Conservation (phyloP, 1,139 yeast genomes). For the Candida sojae region DNA sequence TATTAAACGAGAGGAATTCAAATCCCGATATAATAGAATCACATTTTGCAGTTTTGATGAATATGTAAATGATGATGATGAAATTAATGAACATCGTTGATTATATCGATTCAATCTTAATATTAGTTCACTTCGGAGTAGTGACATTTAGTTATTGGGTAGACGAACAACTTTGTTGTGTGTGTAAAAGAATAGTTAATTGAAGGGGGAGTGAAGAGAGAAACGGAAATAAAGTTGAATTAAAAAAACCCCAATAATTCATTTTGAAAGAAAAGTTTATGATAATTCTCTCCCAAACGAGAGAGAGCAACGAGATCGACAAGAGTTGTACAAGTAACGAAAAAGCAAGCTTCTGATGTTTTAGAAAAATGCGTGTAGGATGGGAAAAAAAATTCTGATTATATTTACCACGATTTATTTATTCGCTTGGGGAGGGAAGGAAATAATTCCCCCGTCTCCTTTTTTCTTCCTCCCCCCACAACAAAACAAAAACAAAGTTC, state of each 20-base stretch:
- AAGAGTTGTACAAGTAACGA: neutral
- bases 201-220: neutral
- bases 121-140: conserved; percentile 1
- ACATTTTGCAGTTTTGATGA: neutral
- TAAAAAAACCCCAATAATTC: no score
- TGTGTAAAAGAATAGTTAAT: no score
- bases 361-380: no score
- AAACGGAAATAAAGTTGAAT: neutral
- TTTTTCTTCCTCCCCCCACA: no score
- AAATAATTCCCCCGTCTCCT: no score
- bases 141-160: neutral
- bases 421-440: no score
- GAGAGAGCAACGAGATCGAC: no score
- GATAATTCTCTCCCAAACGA: neutral
- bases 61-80: neutral
- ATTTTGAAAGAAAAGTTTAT: neutral
- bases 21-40: neutral
- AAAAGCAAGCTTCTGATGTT: neutral
- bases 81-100: neutral
- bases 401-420: no score
- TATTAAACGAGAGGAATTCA: neutral
- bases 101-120: conserved; percentile 1
- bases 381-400: no score
- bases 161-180: no score
- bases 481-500: no score